Conservation (phyloP, 1,284 basidiomycete species). For the Mycena sp. region DNA sequence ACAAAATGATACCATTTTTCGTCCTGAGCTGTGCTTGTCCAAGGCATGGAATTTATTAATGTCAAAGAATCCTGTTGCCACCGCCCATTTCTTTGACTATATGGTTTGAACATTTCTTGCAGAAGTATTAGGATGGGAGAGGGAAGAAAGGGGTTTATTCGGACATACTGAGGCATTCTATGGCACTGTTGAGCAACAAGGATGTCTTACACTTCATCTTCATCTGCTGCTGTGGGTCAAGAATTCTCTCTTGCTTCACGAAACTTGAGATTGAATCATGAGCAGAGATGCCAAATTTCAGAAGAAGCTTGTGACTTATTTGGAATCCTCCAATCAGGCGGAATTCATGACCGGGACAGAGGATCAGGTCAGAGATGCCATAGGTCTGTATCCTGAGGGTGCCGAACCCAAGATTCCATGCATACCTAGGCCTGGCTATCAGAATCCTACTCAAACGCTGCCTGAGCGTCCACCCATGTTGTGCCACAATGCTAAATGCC, state of each 20-base stretch:
- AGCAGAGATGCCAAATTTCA: not conserved
- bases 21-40: not conserved
- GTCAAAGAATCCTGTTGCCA: slow-evolving; percentile 42
- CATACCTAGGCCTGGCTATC: not conserved
- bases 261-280: slow-evolving; percentile 1
- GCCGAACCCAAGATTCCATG: too few relatives aligned
- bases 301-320: not conserved
- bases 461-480: not conserved
- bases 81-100: slow-evolving; percentile 42
- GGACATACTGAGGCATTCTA: slow-evolving; percentile 39
- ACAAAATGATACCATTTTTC: slow-evolving; percentile 9
- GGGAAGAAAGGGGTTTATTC: slow-evolving; percentile 24
- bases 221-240: slow-evolving; percentile 16
- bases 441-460: not conserved
- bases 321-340: slow-evolving; percentile 4
- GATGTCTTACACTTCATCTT: slow-evolving; percentile 13
- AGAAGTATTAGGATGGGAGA: slow-evolving; percentile 29
- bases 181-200: slow-evolving; percentile 33
- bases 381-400: not conserved
- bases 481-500: not conserved
- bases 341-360: not conserved
- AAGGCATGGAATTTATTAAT: slow-evolving; percentile 15
- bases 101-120: slow-evolving; percentile 39
- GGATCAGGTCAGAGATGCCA: not conserved
- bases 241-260: slow-evolving; percentile 2